Evolutionary conservation across 768 basidiomycete genomes (phyloP), one percentile per base, ranked within the genome.

Genomic region (Leccinum olivaceopallidum): DNA sequence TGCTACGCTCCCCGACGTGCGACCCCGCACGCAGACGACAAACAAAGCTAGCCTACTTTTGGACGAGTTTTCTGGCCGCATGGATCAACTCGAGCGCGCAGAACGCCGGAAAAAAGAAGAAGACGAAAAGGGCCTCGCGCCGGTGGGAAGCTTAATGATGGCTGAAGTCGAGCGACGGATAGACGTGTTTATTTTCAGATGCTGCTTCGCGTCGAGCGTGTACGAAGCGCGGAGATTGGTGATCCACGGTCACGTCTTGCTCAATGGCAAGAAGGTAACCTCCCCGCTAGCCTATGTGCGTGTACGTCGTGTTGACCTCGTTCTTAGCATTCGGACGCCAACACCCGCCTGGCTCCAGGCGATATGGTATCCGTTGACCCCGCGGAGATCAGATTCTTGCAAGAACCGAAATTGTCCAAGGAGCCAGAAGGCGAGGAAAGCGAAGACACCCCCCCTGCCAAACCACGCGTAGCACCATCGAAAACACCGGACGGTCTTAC

Each of bases 101-200:
- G 76, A 78, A 66, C 83, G 78, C 70, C 80, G 79, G 67, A 75
- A 79, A 61, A 76, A 79, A 67, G 81, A 85, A 63, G 83, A 86
- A 67, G 77, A 80, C 62, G 71, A 72, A 63, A 83, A 86, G 65
- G 88, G 85, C 1, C 82, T 92, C 66, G 89, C 94, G 18, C 97
- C 97, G 6, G 90, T 98, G 16, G 94, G 92, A 54, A 94, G 92
- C 72, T 83, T 99, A 83, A 95, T 98, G 92, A 92, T 95, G 73
- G 74, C 85, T 0, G 94, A 98, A 75, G 83, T 98, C n/a, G 97
- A 99, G 80, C 82, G 95, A 71, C 75, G 97, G 73, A 83, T 99
- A 72, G 97, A 99, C 69, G 88, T 94, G 50, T 85, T 98, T 72
- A 76, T 98, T 54, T 98, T 98, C 76, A 80, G 95, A 53, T 84